Evolutionary conservation across 768 basidiomycete genomes (phyloP), one percentile per base, ranked within the genome.

Genomic region (Russula olivacea): DNA sequence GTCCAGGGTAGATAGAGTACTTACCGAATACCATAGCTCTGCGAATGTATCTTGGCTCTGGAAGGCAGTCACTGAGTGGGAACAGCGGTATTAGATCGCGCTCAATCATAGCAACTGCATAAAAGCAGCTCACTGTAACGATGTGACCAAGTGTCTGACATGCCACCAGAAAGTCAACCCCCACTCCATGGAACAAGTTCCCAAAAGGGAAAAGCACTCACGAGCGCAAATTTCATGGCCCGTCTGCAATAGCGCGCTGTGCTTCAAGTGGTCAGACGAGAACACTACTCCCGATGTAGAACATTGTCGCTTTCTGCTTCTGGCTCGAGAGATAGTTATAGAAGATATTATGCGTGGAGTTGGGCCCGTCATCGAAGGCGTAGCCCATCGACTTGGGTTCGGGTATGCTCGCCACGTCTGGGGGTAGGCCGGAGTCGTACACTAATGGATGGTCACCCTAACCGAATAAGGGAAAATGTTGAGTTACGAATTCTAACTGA

Each of bases 11-110:
- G 4, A 45, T 4, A 8, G 5, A 58, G 3, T 11, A 72, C 82
- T 40, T 66, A 81, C 83, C 0, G 65, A 84, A 74, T 89, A 93
- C 63, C 86, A 90, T 19, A 93, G 76, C 72, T 92, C 89, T 4
- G 89, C 89, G 61, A 91, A 89, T 4, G 83, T 86, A 64, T 86
- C 75, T 66, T 82, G 75, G 69, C 84, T 91, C 10, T 78, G 73
- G 47, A 87, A 76, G 2, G 82, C 69, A 0, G 87, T 87, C 82
- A 80, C 83, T 84, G 58, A 1, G 36, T 15, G 50, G 8, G 15
- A 9, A 34, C 8, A 48, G 41, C 32, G 50, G 60, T 21, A 34
- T 55, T 6, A 12, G 15, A 45, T 30, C 1, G 15, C 12, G 34
- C 25, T 7, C 14, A 17, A 15, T 12, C 14, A 19, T 23, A 23